Conservation (phyloP, 228 moss, liverwort and hornwort species). For the Sphagnum magellanicum region DNA sequence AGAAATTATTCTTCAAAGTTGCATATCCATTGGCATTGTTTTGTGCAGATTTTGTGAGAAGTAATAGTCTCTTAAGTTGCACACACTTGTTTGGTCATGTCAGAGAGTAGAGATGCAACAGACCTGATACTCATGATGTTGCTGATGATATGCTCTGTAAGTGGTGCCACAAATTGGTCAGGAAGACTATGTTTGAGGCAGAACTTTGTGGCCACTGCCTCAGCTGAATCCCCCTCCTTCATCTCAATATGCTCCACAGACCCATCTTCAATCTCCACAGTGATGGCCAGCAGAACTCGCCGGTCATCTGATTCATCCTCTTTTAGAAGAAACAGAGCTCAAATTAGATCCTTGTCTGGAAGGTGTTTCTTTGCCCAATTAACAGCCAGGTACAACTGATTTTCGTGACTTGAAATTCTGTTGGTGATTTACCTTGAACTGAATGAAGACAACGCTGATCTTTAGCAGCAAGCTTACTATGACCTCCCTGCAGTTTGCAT, state of each 20-base stretch:
- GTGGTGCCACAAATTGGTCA: conserved; percentile 72
- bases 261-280: conserved; percentile 92
- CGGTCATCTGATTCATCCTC: conserved; percentile 47
- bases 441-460: background rate
- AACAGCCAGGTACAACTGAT: background rate
- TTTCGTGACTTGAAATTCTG: background rate
- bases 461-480: background rate
- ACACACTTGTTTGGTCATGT: background rate
- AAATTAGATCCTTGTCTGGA: background rate
- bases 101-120: background rate
- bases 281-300: conserved; percentile 80
- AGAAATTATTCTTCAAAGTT: too few relatives aligned
- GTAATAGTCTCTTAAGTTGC: background rate
- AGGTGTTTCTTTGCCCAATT: background rate
- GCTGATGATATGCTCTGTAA: conserved; percentile 85
- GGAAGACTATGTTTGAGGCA: conserved; percentile 71
- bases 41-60: background rate
- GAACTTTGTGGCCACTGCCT: conserved; percentile 68
- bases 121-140: conserved; percentile 77
- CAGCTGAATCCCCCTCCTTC: conserved; percentile 87
- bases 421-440: background rate
- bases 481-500: background rate
- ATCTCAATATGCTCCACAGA: conserved; percentile 92
- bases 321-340: conserved; percentile 2
- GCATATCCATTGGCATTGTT: background rate